These are phyloP conservation scores for Boletus rubescentipes DNA, from an alignment of 768 basidiomycete genomes.

Conservation along the genomic window DNA sequence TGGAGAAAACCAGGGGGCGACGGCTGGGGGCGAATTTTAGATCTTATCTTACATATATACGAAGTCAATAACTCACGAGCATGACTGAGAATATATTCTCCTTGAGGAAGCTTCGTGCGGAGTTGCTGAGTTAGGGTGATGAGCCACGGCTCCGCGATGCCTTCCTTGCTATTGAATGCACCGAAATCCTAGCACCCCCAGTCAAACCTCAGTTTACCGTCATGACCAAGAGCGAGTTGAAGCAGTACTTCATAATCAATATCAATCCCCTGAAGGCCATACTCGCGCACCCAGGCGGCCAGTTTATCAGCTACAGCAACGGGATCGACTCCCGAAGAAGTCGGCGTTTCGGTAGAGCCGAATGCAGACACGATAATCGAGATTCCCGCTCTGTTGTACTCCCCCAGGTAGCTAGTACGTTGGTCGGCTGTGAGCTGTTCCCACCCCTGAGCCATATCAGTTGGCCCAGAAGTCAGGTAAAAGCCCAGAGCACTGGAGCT, in stretches of 20 bases:
- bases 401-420: constrained; percentile 43
- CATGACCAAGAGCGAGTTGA: background rate
- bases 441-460: constrained; percentile 48
- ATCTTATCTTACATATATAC: no score
- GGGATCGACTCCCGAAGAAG: constrained; percentile 39
- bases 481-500: constrained; percentile 39
- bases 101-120: constrained; percentile 30
- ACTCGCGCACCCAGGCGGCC: constrained; percentile 45
- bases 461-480: constrained; percentile 39
- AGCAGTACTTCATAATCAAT: constrained; percentile 46
- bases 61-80: constrained; percentile 31
- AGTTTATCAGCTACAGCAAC: constrained; percentile 39
- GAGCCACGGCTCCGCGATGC: constrained; percentile 26
- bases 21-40: constrained; percentile 26
- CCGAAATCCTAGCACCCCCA: constrained; percentile 24
- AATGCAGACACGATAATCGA: constrained; percentile 56
- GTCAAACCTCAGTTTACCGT: background rate
- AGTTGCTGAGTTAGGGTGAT: constrained; percentile 30
- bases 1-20: constrained; percentile 43
- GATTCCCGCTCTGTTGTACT: constrained; percentile 56
- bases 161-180: constrained; percentile 36
- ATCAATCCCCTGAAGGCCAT: constrained; percentile 50
- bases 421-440: constrained; percentile 34
- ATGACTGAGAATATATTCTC: constrained; percentile 32
- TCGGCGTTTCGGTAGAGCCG: constrained; percentile 41